Conservation (phyloP, 129 eudicot genomes). For the Saposhnikovia divaricata region DNA sequence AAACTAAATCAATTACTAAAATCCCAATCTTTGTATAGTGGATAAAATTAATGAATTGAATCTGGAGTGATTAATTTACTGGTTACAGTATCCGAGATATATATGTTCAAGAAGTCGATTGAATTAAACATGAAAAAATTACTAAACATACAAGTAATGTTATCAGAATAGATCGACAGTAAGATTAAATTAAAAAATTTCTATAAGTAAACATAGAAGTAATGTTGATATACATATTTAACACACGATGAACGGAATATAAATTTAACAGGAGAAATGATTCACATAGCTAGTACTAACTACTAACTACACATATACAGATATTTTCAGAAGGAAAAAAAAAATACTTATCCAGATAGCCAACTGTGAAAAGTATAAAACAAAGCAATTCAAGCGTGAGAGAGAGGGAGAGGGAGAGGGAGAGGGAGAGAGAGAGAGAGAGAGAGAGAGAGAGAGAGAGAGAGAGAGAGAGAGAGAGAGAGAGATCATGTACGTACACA, state of each 20-base stretch:
- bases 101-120: too few species aligned
- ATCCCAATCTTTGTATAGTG: background rate
- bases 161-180: background rate
- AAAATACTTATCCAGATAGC: background rate
- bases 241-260: background rate
- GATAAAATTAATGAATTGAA: background rate
- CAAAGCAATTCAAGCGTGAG: background rate
- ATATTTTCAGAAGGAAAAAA: too few species aligned
- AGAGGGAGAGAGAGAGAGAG: background rate
- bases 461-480: conserved; percentile 7
- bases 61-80: too few species aligned
- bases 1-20: background rate
- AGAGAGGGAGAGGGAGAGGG: background rate
- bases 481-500: conserved; percentile 51
- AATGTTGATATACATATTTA: background rate
- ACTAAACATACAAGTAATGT: too few species aligned
- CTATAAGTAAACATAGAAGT: too few species aligned
- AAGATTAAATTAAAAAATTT: too few species aligned
- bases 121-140: background rate
- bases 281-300: background rate
- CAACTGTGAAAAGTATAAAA: background rate
- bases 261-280: background rate
- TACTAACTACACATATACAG: background rate
- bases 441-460: conserved; percentile 24
- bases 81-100: background rate